Evolutionary conservation across 139 green algal genomes (phyloP), one percentile per base, ranked within the genome.

Genomic region (Edaphochlamys debaryana): DNA sequence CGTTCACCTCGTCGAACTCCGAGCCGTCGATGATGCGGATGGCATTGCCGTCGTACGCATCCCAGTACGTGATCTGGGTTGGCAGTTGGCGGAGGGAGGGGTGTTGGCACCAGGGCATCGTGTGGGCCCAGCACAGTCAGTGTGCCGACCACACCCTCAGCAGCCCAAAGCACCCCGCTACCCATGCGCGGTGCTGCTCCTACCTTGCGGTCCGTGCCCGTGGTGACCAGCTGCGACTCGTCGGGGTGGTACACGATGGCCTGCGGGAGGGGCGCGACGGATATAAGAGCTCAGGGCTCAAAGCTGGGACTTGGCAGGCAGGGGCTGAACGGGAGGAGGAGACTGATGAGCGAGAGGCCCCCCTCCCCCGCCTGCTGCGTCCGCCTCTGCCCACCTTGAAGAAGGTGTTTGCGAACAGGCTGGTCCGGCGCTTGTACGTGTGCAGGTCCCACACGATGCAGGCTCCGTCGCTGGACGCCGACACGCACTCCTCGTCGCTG

Each of bases 391-490:
- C n/a, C n/a, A n/a, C n/a, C 79, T 89, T 95, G 93, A 98, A 97
- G 84, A 96, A 95, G 4, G 94, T 97, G 87, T 94, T 95, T 41
- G 91, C 92, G 67, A 95, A 94, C 42, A 97, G 86, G 60, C 82
- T 94, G 80, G 86, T 93, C 50, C 91, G 87, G 68, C 87, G 90
- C 85, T 92, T 90, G 80, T 93, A 93, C 37, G 89, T 93, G 63
- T 73, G 81, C 52, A 98, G 77, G 87, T 98, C 94, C 95, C 95
- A 98, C 56, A 98, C 92, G 89, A 98, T 96, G 90, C 93, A 97
- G 71, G 69, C 90, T 84, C 95, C 95, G 83, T 98, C 95, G 29
- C 70, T 88, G 73, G 76, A 90, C 9, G 94, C 95, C 48, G 79
- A 94, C 9, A 95, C 93, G 75, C 90, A 96, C 90, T 97, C 92